Conservation (phyloP, 1,284 basidiomycete species). For the Pascua sp. region DNA sequence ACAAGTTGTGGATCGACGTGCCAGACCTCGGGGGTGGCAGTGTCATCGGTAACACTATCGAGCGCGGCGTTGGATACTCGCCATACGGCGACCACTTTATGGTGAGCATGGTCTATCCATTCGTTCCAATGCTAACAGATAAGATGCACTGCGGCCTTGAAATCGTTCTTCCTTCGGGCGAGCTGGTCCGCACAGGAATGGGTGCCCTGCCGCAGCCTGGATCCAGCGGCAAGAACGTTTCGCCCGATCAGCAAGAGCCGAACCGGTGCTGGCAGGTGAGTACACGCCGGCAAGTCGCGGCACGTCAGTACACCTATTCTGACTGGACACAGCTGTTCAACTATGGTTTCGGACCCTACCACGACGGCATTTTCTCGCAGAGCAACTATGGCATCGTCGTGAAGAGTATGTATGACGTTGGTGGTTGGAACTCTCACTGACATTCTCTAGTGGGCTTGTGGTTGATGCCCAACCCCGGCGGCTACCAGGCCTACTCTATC, state of each 20-base stretch:
- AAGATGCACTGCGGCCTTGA: slow-evolving; percentile 12
- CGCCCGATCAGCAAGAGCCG: slow-evolving; percentile 9
- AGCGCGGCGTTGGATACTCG: slow-evolving; percentile 12
- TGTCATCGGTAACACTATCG: slow-evolving; percentile 11
- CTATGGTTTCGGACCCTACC: slow-evolving; percentile 10
- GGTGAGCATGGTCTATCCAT: not conserved
- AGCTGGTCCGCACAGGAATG: slow-evolving; percentile 12
- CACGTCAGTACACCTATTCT: too few species aligned
- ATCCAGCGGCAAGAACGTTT: not conserved
- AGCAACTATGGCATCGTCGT: slow-evolving; percentile 12
- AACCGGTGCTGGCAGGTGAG: slow-evolving; percentile 10
- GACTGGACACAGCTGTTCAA: slow-evolving; percentile 5
- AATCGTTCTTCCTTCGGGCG: slow-evolving; percentile 7
- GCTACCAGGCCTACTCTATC: slow-evolving; percentile 12
- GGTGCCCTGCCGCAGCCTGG: slow-evolving; percentile 11
- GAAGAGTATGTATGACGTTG: not conserved
- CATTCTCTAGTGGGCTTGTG: slow-evolving; percentile 2
- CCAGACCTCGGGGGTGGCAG: slow-evolving; percentile 12
- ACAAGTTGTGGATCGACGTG: slow-evolving; percentile 13
- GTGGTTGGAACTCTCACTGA: not conserved
- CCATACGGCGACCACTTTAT: slow-evolving; percentile 13
- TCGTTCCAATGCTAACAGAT: not conserved
- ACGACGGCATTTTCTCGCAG: slow-evolving; percentile 13
- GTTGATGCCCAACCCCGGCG: slow-evolving; percentile 11
- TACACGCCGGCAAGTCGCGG: too few species aligned